Conservation (phyloP, 2,329 filamentous ascomycete species). For the Diplodia intermedia region DNA sequence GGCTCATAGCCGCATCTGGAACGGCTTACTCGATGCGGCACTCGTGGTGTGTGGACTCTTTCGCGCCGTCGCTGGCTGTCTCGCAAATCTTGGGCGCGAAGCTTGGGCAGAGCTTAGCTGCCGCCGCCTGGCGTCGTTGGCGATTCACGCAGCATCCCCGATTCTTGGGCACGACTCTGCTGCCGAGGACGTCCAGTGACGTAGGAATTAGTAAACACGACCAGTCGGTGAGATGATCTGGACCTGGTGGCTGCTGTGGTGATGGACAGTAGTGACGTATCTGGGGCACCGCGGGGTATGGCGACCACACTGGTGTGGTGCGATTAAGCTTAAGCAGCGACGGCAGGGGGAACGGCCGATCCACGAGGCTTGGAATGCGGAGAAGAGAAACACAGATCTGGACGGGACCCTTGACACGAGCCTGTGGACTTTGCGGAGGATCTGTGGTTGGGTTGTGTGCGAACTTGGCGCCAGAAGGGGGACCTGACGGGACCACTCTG, state of each 20-base stretch:
- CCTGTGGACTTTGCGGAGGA: conserved; percentile 26
- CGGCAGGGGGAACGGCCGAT: conserved; percentile 14
- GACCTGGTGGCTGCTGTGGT: neutral
- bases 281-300: neutral
- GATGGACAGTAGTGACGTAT: conserved; percentile 1
- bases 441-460: conserved; percentile 26
- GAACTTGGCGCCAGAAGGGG: conserved; percentile 14
- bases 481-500: conserved; percentile 15
- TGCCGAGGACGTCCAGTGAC: neutral
- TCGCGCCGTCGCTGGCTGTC: conserved; percentile 1
- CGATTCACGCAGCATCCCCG: conserved; percentile 3
- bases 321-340: conserved; percentile 22
- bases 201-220: neutral
- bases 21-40: neutral
- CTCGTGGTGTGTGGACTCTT: neutral
- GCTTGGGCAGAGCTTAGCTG: conserved; percentile 19
- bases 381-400: conserved; percentile 28
- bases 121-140: conserved; percentile 8
- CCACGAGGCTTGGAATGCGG: conserved; percentile 12
- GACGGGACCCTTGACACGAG: conserved; percentile 25
- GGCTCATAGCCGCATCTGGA: conserved; percentile 1
- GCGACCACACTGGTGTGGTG: conserved; percentile 4
- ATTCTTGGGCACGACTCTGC: neutral
- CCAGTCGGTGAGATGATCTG: neutral
- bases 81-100: conserved; percentile 7